Base-by-base conservation (phyloP, 306 rosid species). In the Echinosophora koreensis region DNA sequence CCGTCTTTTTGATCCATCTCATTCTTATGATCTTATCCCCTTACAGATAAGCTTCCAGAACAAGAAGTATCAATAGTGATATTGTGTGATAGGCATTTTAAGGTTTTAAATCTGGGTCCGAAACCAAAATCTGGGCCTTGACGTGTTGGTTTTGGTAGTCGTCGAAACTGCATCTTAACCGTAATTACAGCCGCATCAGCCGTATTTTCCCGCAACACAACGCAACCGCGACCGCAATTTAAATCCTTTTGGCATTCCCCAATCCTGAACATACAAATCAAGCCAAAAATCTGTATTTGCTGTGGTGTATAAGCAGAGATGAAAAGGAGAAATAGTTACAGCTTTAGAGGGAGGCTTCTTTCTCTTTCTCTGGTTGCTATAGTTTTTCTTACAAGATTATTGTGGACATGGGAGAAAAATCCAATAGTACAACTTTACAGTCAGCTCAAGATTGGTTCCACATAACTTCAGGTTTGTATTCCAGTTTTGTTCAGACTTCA, bases 401-500 rank as follows among this genome's bases (percentile, higher is more conserved):
- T 89, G 74, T 90, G 91, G 95, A 81, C 83, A 47, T 95, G 91
- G 92, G 93, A 90, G 88, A 81, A 83, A 64, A 92, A 81, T 60
- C 96, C 88, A 50, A 77, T 95, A 67, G 80, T 84, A 66, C 39
- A 17, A 83, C 89, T 34, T 81, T 88, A 35, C 74, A 80, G 55
- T 72, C 78, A 18, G 82, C 89, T 56, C 87, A 73, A 81, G 86
- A 87, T 74, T 74, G 80, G 82, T 76, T 72, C 56, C 32, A 44
- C 50, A 41, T 65, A 2, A 78, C 93, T 77, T 54, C 83, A 90
- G 93, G 95, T 90, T 83, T 81, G 90, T 85, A 65, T 81, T 69
- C 80, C 55, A 52, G 32, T 30, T 30, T 30, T 30, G 32, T 30
- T 30, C 32, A 30, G 32, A 30, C 32, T n/a, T 49, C 73, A 70